A percentile compares a stretch with the other conserved stretches of the same genome.
These are phyloP conservation scores for Eucalyptus leucophloia DNA, from an alignment of 345 rosid species.

Conservation along the genomic window DNA sequence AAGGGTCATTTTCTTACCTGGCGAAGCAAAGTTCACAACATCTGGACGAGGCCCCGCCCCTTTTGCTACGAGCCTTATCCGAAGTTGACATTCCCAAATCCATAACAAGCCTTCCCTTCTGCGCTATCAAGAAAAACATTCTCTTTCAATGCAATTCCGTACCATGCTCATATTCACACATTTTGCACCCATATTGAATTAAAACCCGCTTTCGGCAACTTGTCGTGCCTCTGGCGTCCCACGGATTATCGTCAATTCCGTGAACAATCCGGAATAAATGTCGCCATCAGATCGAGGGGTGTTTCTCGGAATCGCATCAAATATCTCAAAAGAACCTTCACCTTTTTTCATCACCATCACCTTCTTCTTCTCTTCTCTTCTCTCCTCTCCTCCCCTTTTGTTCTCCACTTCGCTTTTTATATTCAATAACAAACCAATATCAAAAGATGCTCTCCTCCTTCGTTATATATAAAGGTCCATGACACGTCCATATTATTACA, in stretches of 20 bases:
- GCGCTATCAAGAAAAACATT: neutral
- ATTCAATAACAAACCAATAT: neutral
- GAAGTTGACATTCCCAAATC: neutral
- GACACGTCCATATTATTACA: neutral
- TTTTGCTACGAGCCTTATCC: neutral
- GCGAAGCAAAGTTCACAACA: neutral
- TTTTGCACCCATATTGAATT: neutral
- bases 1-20: neutral
- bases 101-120: neutral
- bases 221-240: neutral
- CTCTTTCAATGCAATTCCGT: neutral
- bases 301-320: neutral
- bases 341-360: neutral
- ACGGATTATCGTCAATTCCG: neutral
- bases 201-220: neutral
- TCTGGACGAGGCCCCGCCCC: neutral
- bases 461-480: neutral
- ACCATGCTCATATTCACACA: neutral
- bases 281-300: neutral
- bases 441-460: neutral
- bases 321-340: neutral
- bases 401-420: neutral
- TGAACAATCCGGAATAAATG: neutral
- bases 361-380: neutral
- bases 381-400: neutral